Percentiles rank a stretch among this genome's conserved stretches.
Conservation (phyloP, 2,329 filamentous ascomycete species). For the Ophiosphaerella korrae region DNA sequence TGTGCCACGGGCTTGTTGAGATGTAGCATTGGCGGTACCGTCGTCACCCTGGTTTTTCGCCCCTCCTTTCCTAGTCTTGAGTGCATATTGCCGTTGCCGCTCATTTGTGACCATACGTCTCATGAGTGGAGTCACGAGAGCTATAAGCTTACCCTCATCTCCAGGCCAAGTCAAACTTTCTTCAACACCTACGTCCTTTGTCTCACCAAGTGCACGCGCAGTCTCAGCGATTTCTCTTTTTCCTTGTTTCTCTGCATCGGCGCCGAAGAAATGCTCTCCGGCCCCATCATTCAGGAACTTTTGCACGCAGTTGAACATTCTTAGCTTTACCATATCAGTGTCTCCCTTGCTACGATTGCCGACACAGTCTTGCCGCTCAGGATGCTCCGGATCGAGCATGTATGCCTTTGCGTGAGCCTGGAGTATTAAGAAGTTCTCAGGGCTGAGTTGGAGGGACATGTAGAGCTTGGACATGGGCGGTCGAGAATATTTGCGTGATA, state of each 20-base stretch:
- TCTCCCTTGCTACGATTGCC: constrained; percentile 61
- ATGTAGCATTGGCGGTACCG: constrained; percentile 20
- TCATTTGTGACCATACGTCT: constrained; percentile 66
- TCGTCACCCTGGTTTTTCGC: constrained; percentile 43
- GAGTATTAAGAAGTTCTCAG: constrained; percentile 61
- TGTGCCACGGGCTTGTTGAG: constrained; percentile 6
- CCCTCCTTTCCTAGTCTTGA: constrained; percentile 59
- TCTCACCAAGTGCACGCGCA: constrained; percentile 47
- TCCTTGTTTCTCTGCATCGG: constrained; percentile 38
- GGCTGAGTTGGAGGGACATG: constrained; percentile 60
- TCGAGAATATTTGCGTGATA: constrained; percentile 61
- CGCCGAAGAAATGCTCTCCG: constrained; percentile 58
- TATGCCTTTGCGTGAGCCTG: constrained; percentile 62
- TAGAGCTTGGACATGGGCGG: constrained; percentile 65
- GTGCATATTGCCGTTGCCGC: constrained; percentile 62
- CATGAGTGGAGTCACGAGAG: constrained; percentile 62
- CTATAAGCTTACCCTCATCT: constrained; percentile 61
- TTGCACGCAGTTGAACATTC: constrained; percentile 61
- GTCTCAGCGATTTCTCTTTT: constrained; percentile 41
- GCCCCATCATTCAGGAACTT: constrained; percentile 58
- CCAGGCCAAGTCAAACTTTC: constrained; percentile 59
- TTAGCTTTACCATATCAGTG: constrained; percentile 61
- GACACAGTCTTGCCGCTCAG: constrained; percentile 62
- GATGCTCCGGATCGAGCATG: constrained; percentile 61
- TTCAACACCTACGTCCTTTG: constrained; percentile 37